Base-by-base conservation (phyloP, 2,329 filamentous ascomycete genomes). In the Arthroderma sp. region DNA sequence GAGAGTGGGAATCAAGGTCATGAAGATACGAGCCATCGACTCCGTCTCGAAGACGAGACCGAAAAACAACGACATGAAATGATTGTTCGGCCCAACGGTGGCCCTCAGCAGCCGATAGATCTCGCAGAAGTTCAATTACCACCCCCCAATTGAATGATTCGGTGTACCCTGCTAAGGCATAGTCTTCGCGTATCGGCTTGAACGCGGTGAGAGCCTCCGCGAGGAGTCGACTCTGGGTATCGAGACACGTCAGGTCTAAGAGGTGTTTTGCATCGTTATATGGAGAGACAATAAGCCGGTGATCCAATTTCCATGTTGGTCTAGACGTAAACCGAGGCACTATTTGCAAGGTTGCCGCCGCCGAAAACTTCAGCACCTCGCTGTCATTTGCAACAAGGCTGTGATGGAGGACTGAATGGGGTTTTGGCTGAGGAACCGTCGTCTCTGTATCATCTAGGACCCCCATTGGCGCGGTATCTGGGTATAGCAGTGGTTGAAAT, bases 31-130 rank as follows among this genome's bases (percentile, higher is more conserved):
- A 74, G 48, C 78, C 77, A 50, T 86, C 77, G 1, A 81, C 82
- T 8, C 71, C 74, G 1, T 74, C 70, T 33, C 79, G 78, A 45
- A 94, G 76, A 51, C 72, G 74, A 4, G 83, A 89, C 10, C 85
- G 75, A 64, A 94, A 94, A 4, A 81, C 81, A 36, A 94, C 86
- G 45, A 91, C 79, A 64, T 89, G 94, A 67, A 89, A 94, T 29
- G 69, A 72, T 41, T 72, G 74, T 48, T 72, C 68, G 44, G 68
- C 73, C 78, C 83, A 89, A 2, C 46, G 49, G 51, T 73, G 64
- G 4, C 64, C 64, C 8, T 72, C 71, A 6, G 65, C 59, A 2
- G 55, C 53, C 7, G 69, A 65, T 2, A 87, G 66, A 1, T 66
- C 57, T 46, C 66, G 70, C 42, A 91, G 64, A 30, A 73, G 66